A percentile compares a stretch with the other conserved stretches of the same genome.
Evolutionary conservation across 345 rosid genomes (phyloP).

Genomic region (Mercurialis annua): DNA sequence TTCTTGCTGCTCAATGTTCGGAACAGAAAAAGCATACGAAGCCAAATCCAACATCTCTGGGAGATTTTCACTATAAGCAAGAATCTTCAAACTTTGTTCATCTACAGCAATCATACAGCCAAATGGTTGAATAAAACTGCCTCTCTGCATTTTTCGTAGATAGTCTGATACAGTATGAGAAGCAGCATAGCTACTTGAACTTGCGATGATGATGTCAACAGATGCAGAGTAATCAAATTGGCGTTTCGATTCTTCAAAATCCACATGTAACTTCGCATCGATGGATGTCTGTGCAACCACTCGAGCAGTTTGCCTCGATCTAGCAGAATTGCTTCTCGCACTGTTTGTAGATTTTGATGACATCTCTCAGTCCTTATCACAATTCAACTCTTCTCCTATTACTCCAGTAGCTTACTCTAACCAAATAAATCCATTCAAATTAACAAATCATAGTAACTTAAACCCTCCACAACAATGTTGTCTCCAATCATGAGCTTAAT

Average conservation of each 20-base stretch:
- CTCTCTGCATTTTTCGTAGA: slow-evolving; percentile 78
- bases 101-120: slow-evolving; percentile 79
- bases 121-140: slow-evolving; percentile 65
- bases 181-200: slow-evolving; percentile 54
- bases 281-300: slow-evolving; percentile 61
- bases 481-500: slow-evolving; percentile 5
- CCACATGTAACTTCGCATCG: slow-evolving; percentile 65
- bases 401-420: slow-evolving; percentile 10
- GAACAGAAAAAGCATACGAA: slow-evolving; percentile 78
- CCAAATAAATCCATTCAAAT: slow-evolving; percentile 19
- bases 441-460: neutral
- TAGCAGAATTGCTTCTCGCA: slow-evolving; percentile 53
- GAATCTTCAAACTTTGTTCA: slow-evolving; percentile 49
- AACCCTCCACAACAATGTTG: slow-evolving; percentile 14
- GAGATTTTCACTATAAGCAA: slow-evolving; percentile 74
- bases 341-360: slow-evolving; percentile 48
- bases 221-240: slow-evolving; percentile 71
- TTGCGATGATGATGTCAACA: slow-evolving; percentile 45
- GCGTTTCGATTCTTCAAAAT: slow-evolving; percentile 59
- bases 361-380: slow-evolving; percentile 35
- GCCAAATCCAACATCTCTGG: slow-evolving; percentile 70
- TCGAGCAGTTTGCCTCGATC: slow-evolving; percentile 44
- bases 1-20: slow-evolving; percentile 65
- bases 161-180: slow-evolving; percentile 62
- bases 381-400: slow-evolving; percentile 16